Evolutionary conservation across 2,329 filamentous ascomycete genomes (phyloP).

Genomic region (Malbranchea zuffiana): DNA sequence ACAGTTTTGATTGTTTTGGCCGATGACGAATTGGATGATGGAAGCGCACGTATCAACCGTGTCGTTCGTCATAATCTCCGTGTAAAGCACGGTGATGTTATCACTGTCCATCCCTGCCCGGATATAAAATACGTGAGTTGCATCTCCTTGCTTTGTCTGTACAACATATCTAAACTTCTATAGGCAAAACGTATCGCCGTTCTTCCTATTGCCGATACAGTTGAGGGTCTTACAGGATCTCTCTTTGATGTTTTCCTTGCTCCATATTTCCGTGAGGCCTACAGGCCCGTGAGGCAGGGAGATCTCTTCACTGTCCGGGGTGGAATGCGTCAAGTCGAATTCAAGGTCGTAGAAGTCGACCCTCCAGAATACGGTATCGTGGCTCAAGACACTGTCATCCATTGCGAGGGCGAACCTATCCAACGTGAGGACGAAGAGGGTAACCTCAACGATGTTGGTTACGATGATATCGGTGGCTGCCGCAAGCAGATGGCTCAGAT

Average conservation of each 20-base stretch:
- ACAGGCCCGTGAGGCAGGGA: constrained; percentile 91
- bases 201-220: constrained; percentile 92
- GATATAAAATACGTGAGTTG: constrained; percentile 97
- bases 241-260: constrained; percentile 98
- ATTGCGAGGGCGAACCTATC: constrained; percentile 94
- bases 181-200: constrained; percentile 98
- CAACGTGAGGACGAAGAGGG: constrained; percentile 98
- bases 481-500: constrained; percentile 99
- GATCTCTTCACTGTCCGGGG: constrained; percentile 95
- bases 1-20: constrained; percentile 95
- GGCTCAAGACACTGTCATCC: constrained; percentile 95
- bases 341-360: constrained; percentile 98
- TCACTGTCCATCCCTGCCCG: constrained; percentile 93
- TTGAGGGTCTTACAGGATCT: constrained; percentile 94
- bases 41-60: constrained; percentile 93
- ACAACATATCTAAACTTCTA: neutral
- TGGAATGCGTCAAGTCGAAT: constrained; percentile 98
- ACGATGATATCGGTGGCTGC: constrained; percentile 98
- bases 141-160: neutral
- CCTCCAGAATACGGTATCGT: constrained; percentile 98
- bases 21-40: constrained; percentile 96
- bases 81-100: constrained; percentile 95
- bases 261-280: constrained; percentile 98
- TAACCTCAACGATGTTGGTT: constrained; percentile 97
- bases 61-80: constrained; percentile 96